These are phyloP conservation scores for Cucurbitaria berberidis DNA, from an alignment of 2,329 filamentous ascomycete species.

Conservation along the genomic window DNA sequence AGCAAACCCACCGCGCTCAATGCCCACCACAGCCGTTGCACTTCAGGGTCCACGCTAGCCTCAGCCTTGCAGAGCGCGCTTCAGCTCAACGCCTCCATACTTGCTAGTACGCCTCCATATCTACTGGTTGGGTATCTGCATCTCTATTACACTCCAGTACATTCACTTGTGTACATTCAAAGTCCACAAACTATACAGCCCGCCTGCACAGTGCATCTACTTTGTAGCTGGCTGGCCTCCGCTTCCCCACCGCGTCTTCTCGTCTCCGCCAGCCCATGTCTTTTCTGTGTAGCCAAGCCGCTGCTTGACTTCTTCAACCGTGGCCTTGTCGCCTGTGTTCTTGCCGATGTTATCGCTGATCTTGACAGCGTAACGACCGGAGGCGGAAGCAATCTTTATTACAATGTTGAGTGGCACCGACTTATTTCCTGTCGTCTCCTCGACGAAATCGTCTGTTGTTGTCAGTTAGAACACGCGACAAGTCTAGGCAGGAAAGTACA, in stretches of 20 bases:
- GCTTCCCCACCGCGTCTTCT: conserved; percentile 79
- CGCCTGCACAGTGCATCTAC: conserved; percentile 10
- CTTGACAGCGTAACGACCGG: conserved; percentile 83
- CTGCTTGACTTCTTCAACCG: conserved; percentile 82
- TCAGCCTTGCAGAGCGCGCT: conserved; percentile 23
- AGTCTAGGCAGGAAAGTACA: conserved; percentile 22
- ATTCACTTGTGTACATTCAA: neutral
- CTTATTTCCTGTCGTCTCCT: conserved; percentile 75
- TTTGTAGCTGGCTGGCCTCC: conserved; percentile 27
- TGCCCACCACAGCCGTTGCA: conserved; percentile 3
- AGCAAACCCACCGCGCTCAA: neutral
- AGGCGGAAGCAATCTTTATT: conserved; percentile 90
- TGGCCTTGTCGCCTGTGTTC: conserved; percentile 86
- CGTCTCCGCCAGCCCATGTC: conserved; percentile 82
- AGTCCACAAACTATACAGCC: conserved; percentile 6
- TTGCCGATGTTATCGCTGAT: conserved; percentile 88
- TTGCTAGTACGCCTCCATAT: conserved; percentile 19
- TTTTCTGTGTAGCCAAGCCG: conserved; percentile 86
- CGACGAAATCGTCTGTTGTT: conserved; percentile 75
- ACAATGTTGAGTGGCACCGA: conserved; percentile 95
- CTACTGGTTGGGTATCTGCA: conserved; percentile 17
- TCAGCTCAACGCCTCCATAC: conserved; percentile 26
- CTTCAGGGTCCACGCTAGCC: conserved; percentile 19
- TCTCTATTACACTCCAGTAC: conserved; percentile 7
- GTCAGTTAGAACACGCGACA: conserved; percentile 16